Base-by-base conservation (phyloP, 768 basidiomycete genomes). In the Leccinum variicolor region DNA sequence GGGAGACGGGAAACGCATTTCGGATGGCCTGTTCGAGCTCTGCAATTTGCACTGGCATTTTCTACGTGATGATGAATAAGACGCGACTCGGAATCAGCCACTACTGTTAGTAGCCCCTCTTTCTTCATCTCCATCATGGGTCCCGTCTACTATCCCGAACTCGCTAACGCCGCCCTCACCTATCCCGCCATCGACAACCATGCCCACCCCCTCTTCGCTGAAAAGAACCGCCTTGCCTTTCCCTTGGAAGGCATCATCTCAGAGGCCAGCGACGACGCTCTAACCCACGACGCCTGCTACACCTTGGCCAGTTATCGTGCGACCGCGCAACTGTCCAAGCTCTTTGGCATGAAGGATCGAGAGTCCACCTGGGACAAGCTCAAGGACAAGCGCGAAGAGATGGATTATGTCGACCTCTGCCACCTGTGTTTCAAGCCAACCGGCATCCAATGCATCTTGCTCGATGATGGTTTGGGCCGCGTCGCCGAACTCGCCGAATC, bases 161-260 rank as follows among this genome's bases (percentile, higher is more conserved):
- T 73, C 43, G 63, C 56, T 45, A 29, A 52, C 26, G 51, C 54
- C 21, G 59, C 61, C 25, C 62, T 72, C 28, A 23, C 55, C 25
- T 79, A 75, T 51, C 86, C 85, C 19, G 83, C 82, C 1, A 87
- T 89, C 66, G 89, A 92, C 73, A 90, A 91, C 68, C 90, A 92
- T 65, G 86, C 89, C 0, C 90, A 92, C 65, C 85, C 89, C 2
- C 74, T 92, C 19, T 75, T 92, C 49, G 73, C 75, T 23, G 75
- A 73, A 6, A 72, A 72, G 19, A 65, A 81, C 53, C 79, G 84
- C 29, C 51, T 72, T 21, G 60, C 57, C 2, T 63, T 89, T 17
- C 79, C 84, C 0, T 81, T 90, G 59, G 86, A 91, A 57, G 83
- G 83, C 0, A 65, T 88, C 50, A 73, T 87, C 46, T 86, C 86